These are phyloP conservation scores for Isabelozyma gotoi DNA, from an alignment of 805 yeast genomes.

Conservation along the genomic window DNA sequence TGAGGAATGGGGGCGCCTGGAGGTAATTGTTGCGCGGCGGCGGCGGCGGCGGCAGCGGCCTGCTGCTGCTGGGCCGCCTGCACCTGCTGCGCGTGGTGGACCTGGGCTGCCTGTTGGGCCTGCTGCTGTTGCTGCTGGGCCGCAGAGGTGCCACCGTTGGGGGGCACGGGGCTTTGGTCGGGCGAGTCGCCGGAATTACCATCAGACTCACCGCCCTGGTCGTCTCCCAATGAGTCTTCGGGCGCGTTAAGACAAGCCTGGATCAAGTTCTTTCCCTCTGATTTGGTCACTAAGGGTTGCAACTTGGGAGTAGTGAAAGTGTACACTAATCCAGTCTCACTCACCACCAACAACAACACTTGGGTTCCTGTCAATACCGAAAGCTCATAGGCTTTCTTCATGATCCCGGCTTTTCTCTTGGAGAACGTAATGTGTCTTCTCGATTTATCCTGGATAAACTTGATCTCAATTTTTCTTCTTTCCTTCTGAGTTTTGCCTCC, in stretches of 20 bases:
- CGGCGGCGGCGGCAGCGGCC: slow-evolving; percentile 19
- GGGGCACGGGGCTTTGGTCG: slow-evolving; percentile 38
- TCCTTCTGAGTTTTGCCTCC: slow-evolving; percentile 54
- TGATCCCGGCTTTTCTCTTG: slow-evolving; percentile 97
- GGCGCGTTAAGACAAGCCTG: slow-evolving; percentile 98
- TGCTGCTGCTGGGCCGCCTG: slow-evolving; percentile 16
- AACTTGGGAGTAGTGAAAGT: slow-evolving; percentile 99
- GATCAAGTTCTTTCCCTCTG: slow-evolving; percentile 94
- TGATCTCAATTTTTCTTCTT: slow-evolving; percentile 90
- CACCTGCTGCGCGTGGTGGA: slow-evolving; percentile 6
- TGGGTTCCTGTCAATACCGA: slow-evolving; percentile 97
- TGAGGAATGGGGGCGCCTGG: slow-evolving; percentile 44
- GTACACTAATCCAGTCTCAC: slow-evolving; percentile 98
- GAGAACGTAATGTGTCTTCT: slow-evolving; percentile 98
- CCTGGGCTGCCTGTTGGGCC: slow-evolving; percentile 14
- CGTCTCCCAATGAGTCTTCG: slow-evolving; percentile 74
- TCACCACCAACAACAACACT: slow-evolving; percentile 88
- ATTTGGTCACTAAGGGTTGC: slow-evolving; percentile 95
- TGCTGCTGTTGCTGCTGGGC: slow-evolving; percentile 26
- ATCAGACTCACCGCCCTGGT: slow-evolving; percentile 54
- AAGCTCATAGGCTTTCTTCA: slow-evolving; percentile 99
- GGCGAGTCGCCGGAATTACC: slow-evolving; percentile 44
- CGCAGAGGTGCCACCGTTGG: slow-evolving; percentile 12
- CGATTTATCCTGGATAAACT: slow-evolving; percentile 95
- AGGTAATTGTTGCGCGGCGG: slow-evolving; percentile 33